Conservation (phyloP, 768 basidiomycete genomes). For the Ephemerocybe angulata region DNA sequence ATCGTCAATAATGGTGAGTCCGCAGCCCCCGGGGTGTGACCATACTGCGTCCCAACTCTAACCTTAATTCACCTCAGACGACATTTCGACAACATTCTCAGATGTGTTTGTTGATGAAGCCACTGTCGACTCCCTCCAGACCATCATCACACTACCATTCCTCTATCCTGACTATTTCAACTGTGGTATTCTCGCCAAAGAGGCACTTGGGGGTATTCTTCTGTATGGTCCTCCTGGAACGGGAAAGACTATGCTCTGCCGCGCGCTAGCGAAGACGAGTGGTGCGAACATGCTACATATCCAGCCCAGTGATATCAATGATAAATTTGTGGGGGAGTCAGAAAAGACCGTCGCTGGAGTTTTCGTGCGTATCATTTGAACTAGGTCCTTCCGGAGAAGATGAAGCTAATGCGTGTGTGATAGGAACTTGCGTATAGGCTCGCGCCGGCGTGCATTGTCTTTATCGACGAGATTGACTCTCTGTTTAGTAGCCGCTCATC, state of each 20-base stretch:
- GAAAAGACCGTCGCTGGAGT: slow-evolving; percentile 13
- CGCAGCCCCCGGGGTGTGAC: not conserved
- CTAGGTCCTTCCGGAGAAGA: not conserved
- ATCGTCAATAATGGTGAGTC: not conserved
- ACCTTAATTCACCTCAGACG: not conserved
- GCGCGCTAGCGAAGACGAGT: slow-evolving; percentile 40
- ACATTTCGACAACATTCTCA: slow-evolving; percentile 13
- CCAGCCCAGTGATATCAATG: slow-evolving; percentile 15
- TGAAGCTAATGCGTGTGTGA: slow-evolving; percentile 19
- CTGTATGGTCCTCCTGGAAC: slow-evolving; percentile 51
- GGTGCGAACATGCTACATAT: slow-evolving; percentile 16
- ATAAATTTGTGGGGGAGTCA: slow-evolving; percentile 13
- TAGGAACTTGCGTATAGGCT: slow-evolving; percentile 67
- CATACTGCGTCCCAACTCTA: not conserved
- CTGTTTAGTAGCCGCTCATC: slow-evolving; percentile 36
- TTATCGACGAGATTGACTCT: slow-evolving; percentile 80
- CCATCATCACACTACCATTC: slow-evolving; percentile 15
- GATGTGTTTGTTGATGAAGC: slow-evolving; percentile 13
- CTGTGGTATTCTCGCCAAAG: slow-evolving; percentile 48
- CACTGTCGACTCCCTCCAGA: slow-evolving; percentile 13
- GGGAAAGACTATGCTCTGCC: slow-evolving; percentile 52
- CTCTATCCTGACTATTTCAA: slow-evolving; percentile 13
- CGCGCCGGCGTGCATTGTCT: slow-evolving; percentile 73
- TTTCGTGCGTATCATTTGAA: too few species aligned
- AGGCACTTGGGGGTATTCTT: slow-evolving; percentile 54